Base-by-base conservation (phyloP, 2,329 filamentous ascomycete species). In the Leptodontidium sp. region DNA sequence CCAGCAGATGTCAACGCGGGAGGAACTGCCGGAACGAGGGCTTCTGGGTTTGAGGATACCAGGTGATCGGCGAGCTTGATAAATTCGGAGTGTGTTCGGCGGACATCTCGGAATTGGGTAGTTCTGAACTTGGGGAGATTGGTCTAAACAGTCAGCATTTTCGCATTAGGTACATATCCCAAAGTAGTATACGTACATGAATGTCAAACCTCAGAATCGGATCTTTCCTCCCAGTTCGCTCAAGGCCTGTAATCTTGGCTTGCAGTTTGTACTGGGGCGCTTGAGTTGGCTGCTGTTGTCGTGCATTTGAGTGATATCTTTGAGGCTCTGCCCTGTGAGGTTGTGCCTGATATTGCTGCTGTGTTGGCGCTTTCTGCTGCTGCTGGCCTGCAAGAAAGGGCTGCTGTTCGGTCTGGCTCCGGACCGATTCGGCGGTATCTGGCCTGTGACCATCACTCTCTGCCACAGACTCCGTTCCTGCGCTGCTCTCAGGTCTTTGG, bases 81-180 rank as follows among this genome's bases (percentile, higher is more conserved):
- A 77, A 99, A 99, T 79, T 99, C 96, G 59, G 93, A 94, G 81
- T 99, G 96, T 70, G 97, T 91, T 70, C 96, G 93, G 75, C 96
- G 92, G 73, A 99, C 94, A 81, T 99, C 96, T 78, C 96, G 94
- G 82, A 98, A 99, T 80, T 99, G 96, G 5, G 96, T 99, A 0
- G 96, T 99, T 76, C 96, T 90, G 81, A 98, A 99, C 75, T 95
- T 95, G 64, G 95, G 94, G n/a, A 99, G 91, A 81, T 99, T 99
- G 73, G 96, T 99, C 96, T 99, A 66, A 32, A 32, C 35, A 9
- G 49, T 78, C 65, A 77, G 73, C 50, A 64, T 52, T 61, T 52
- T 47, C 61, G n/a, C 53, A 45, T 14, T 17, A 64, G 35, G 40
- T 29, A 45, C 43, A 63, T 11, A 14, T 11, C 11, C 29, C 14